A percentile compares a stretch with the other conserved stretches of the same genome.
Evolutionary conservation across 768 basidiomycete species (phyloP).

Genomic region (Phlegmacium glaucopus): DNA sequence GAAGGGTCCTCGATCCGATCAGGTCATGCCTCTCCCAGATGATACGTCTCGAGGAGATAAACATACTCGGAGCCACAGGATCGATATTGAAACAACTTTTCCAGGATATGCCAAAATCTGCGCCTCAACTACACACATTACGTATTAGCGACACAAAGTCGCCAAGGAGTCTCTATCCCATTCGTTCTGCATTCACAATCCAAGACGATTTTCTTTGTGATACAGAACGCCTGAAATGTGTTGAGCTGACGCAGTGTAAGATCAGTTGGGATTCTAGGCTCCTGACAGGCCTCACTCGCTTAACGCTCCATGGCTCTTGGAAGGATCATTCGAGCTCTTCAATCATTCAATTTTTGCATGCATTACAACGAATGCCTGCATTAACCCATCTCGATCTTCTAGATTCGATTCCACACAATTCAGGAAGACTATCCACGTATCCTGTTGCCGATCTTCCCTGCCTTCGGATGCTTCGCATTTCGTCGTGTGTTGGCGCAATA

Average conservation of each 20-base stretch:
- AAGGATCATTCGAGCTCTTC: slow-evolving; percentile 24
- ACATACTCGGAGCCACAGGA: background rate
- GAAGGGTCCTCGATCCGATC: background rate
- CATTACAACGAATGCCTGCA: too few species aligned
- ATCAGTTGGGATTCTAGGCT: slow-evolving; percentile 34
- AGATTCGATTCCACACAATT: too few species aligned
- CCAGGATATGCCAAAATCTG: slow-evolving; percentile 4
- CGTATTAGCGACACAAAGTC: slow-evolving; percentile 14
- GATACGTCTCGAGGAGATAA: background rate
- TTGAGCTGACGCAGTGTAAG: slow-evolving; percentile 33
- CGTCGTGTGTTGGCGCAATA: too few species aligned
- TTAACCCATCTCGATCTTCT: too few species aligned
- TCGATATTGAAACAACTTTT: background rate
- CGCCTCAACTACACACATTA: slow-evolving; percentile 12
- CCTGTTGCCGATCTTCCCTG: too few species aligned
- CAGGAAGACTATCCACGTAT: too few species aligned
- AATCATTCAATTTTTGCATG: too few species aligned
- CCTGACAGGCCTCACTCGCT: slow-evolving; percentile 31
- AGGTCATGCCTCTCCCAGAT: background rate
- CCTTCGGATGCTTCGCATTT: too few species aligned
- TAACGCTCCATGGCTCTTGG: slow-evolving; percentile 30
- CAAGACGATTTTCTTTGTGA: background rate
- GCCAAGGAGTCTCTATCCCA: slow-evolving; percentile 25
- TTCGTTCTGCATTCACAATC: slow-evolving; percentile 19
- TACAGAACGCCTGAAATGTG: slow-evolving; percentile 24